A percentile compares a stretch with the other conserved stretches of the same genome.
Conservation (phyloP, 345 rosid species). For the Trapa incisa region DNA sequence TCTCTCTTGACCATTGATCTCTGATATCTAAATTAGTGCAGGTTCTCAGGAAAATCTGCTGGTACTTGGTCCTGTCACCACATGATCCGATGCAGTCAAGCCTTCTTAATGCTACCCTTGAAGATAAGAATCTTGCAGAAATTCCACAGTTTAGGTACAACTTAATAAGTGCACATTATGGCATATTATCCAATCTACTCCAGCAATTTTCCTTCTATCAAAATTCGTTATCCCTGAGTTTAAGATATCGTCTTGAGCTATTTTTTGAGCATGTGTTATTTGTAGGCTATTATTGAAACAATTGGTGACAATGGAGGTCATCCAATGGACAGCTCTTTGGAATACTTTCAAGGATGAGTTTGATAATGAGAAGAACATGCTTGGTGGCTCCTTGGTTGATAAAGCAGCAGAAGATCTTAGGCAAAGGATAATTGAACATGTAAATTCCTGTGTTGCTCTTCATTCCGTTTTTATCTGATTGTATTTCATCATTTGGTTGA, state of each 20-base stretch:
- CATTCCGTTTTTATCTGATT: not conserved
- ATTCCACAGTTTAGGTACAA: constrained; percentile 69
- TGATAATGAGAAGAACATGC: constrained; percentile 67
- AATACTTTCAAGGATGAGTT: constrained; percentile 69
- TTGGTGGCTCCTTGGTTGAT: constrained; percentile 78
- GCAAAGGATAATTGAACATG: constrained; percentile 91
- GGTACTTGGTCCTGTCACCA: constrained; percentile 67
- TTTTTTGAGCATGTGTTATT: not conserved
- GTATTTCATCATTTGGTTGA: not conserved
- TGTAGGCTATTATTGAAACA: constrained; percentile 70
- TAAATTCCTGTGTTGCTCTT: constrained; percentile 15
- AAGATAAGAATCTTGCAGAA: constrained; percentile 70
- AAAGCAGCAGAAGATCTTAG: constrained; percentile 93
- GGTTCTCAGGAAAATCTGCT: constrained; percentile 76
- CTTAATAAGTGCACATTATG: not conserved
- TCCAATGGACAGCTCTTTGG: constrained; percentile 96
- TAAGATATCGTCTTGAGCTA: no score
- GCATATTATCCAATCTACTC: not conserved
- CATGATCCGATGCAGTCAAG: constrained; percentile 79
- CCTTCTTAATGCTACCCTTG: constrained; percentile 63
- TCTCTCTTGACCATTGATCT: not conserved
- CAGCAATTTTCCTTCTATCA: not conserved
- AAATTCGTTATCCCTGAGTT: not conserved
- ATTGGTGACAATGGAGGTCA: constrained; percentile 94
- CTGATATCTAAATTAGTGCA: constrained; percentile 6